Conservation (phyloP, 2,329 filamentous ascomycete species). For the Dactylonectria macrodidyma region DNA sequence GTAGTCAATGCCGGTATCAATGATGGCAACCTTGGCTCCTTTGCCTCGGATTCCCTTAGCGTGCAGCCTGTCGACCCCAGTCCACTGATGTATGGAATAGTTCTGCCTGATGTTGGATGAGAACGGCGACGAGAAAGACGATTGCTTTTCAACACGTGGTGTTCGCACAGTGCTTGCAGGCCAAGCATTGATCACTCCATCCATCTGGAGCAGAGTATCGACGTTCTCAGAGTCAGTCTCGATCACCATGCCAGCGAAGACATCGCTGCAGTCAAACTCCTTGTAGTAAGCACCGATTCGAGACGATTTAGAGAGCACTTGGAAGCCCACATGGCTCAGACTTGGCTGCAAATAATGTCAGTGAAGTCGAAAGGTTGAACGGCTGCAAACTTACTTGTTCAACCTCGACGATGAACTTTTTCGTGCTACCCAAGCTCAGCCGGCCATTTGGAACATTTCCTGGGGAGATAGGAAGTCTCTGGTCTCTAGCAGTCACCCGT, state of each 20-base stretch:
- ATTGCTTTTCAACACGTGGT: slow-evolving; percentile 35
- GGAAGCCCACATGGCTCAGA: slow-evolving; percentile 38
- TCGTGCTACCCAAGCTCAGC: slow-evolving; percentile 28
- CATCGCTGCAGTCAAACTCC: slow-evolving; percentile 52
- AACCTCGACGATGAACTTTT: slow-evolving; percentile 47
- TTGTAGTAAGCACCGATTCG: slow-evolving; percentile 42
- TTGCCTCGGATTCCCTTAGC: slow-evolving; percentile 55
- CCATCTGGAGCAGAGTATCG: slow-evolving; percentile 51
- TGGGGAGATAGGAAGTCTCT: slow-evolving; percentile 17
- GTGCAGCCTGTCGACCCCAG: slow-evolving; percentile 57
- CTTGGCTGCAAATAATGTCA: slow-evolving; percentile 37
- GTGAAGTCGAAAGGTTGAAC: slow-evolving; percentile 16
- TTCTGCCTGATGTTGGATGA: slow-evolving; percentile 41
- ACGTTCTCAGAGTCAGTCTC: slow-evolving; percentile 51
- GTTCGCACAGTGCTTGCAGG: slow-evolving; percentile 48
- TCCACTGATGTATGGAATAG: slow-evolving; percentile 56
- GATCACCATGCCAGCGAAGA: slow-evolving; percentile 55
- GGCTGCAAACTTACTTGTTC: slow-evolving; percentile 39
- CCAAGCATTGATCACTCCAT: slow-evolving; percentile 57
- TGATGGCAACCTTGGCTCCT: slow-evolving; percentile 56
- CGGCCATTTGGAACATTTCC: slow-evolving; percentile 10
- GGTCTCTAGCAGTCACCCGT: slow-evolving; percentile 26
- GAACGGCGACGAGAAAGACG: slow-evolving; percentile 26
- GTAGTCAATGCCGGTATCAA: slow-evolving; percentile 59
- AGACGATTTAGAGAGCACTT: slow-evolving; percentile 39